Conservation (phyloP, 23 red algal genomes). For the Gracilaria domingensis region DNA sequence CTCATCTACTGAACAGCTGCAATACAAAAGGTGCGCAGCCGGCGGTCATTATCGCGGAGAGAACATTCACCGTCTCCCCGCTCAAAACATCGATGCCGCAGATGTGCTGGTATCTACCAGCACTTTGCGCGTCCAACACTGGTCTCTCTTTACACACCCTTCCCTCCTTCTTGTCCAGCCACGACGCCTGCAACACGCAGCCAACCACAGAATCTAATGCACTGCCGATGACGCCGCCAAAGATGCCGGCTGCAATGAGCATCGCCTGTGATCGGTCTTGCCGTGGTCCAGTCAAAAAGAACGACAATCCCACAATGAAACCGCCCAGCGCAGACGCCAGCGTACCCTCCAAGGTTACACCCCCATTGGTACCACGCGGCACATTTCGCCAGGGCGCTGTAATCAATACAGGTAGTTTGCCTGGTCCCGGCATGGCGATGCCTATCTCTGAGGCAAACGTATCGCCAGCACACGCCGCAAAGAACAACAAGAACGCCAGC, state of each 20-base stretch:
- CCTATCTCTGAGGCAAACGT: conserved; percentile 76
- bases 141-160: conserved; percentile 41
- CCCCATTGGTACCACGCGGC: conserved; percentile 75
- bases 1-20: conserved; percentile 31
- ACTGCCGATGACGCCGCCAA: conserved; percentile 60
- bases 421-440: conserved; percentile 36
- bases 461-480: conserved; percentile 73
- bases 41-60: conserved; percentile 33
- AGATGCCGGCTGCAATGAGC: conserved; percentile 20
- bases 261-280: conserved; percentile 29
- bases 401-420: conserved; percentile 41
- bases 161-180: conserved; percentile 28
- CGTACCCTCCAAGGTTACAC: conserved; percentile 54
- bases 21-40: conserved; percentile 51
- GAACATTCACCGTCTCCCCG: conserved; percentile 60
- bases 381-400: conserved; percentile 40
- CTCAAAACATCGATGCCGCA: conserved; percentile 41
- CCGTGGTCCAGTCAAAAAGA: conserved; percentile 35
- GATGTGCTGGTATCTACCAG: conserved; percentile 14
- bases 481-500: conserved; percentile 59
- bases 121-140: neutral
- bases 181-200: conserved; percentile 17
- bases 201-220: conserved; percentile 51
- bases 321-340: conserved; percentile 58
- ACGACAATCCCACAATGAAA: conserved; percentile 45